phyloP scores from a whole-genome alignment of 2,329 filamentous ascomycete genomes.

The Ceratocystis colombiana region DNA sequence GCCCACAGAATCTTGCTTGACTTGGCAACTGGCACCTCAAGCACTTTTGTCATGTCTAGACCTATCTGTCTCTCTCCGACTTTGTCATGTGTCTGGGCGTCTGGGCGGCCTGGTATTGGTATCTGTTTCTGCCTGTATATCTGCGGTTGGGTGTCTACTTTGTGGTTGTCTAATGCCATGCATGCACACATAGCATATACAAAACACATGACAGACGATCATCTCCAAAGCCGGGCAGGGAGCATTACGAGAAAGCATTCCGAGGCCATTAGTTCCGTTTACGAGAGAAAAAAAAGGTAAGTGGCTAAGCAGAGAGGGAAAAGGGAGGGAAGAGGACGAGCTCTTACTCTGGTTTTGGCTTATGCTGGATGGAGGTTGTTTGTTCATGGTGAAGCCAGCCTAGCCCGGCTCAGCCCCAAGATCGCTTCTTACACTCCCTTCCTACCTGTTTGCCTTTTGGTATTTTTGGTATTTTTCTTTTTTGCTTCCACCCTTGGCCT shows the following conservation, averaged over 20 bases:
- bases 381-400: no score
- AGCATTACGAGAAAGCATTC: not conserved
- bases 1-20: constrained; percentile 9
- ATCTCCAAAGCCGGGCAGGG: not conserved
- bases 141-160: no score
- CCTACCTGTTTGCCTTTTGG: not conserved
- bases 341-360: no score
- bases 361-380: no score
- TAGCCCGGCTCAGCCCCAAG: not conserved
- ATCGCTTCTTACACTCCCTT: not conserved
- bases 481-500: not conserved
- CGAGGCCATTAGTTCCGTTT: not conserved
- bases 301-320: no score
- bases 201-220: not conserved
- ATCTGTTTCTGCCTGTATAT: not conserved
- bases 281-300: no score
- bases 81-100: not conserved
- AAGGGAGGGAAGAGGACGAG: no score
- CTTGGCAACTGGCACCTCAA: not conserved
- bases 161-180: not conserved
- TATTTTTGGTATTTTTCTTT: not conserved
- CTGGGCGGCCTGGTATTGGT: not conserved
- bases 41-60: constrained; percentile 3
- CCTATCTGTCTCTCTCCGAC: no score
- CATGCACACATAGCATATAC: not conserved